Evolutionary conservation across 257 asterid genomes (phyloP).

Genomic region (Salvia rosmarinus): DNA sequence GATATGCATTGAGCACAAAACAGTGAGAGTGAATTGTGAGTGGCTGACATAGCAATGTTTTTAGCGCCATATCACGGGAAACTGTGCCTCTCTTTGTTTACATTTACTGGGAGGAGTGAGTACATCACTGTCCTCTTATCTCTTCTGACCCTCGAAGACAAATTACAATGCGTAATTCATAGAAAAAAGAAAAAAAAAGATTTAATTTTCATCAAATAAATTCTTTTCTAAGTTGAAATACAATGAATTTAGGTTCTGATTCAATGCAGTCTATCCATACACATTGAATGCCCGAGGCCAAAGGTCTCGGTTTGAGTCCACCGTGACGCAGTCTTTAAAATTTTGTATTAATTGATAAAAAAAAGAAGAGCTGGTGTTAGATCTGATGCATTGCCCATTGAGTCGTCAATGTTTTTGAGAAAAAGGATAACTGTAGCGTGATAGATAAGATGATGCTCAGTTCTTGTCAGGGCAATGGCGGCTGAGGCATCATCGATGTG

Average conservation of each 20-base stretch:
- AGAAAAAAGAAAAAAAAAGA: neutral
- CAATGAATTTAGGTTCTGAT: neutral
- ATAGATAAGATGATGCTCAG: neutral
- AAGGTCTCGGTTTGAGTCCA: too few relatives aligned
- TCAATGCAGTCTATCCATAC: neutral
- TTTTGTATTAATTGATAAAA: neutral
- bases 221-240: neutral
- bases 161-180: neutral
- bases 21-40: neutral
- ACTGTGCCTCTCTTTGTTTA: neutral
- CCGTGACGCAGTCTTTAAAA: too few relatives aligned
- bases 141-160: neutral
- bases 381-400: neutral
- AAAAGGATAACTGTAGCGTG: neutral
- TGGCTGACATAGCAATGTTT: slow-evolving; percentile 30
- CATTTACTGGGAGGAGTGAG: neutral
- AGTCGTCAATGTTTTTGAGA: neutral
- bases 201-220: neutral
- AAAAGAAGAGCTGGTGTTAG: too few relatives aligned
- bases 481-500: neutral
- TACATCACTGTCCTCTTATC: slow-evolving; percentile 4
- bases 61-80: slow-evolving; percentile 35
- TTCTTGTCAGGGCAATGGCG: neutral
- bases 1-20: neutral
- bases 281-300: slow-evolving; percentile 15